phyloP scores from a whole-genome alignment of 257 asterid genomes.

The Gynochthodes officinalis region DNA sequence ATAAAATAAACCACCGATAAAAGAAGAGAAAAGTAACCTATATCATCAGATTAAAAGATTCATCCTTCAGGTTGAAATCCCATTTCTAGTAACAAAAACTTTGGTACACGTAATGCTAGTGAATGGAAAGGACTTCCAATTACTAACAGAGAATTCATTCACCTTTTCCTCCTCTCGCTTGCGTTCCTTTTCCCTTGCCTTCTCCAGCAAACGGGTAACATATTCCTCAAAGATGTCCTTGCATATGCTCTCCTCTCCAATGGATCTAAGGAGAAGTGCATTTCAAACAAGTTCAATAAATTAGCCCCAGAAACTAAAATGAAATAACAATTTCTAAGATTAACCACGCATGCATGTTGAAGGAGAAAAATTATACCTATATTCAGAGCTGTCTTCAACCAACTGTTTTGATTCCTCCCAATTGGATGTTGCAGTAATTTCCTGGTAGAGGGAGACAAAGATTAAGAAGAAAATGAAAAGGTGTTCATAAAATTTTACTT shows the following conservation, averaged over 20 bases:
- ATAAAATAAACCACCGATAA: not conserved
- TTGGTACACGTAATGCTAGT: not conserved
- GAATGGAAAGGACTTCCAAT: not conserved
- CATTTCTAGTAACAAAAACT: not conserved
- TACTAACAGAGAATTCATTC: constrained; percentile 3
- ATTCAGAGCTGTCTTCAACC: constrained; percentile 81
- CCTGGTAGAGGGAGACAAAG: constrained; percentile 39
- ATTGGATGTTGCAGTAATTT: constrained; percentile 59
- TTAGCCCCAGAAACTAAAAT: constrained; percentile 17
- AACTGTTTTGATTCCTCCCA: constrained; percentile 89
- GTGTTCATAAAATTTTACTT: not conserved
- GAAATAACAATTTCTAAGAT: constrained; percentile 1
- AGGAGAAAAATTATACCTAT: constrained; percentile 46
- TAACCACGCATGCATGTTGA: constrained; percentile 14
- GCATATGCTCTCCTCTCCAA: constrained; percentile 77
- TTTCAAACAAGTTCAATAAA: constrained; percentile 10
- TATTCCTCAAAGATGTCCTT: constrained; percentile 76
- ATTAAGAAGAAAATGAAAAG: not conserved
- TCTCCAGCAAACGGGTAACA: constrained; percentile 75
- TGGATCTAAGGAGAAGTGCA: constrained; percentile 47
- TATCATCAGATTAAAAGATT: not conserved
- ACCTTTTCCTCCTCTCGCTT: constrained; percentile 97
- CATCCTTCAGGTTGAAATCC: not conserved
- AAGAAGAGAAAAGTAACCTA: not conserved
- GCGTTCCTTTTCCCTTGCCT: constrained; percentile 83